Evolutionary conservation across 176 grass and related monocot species (phyloP).

Genomic region (Cenchrus fungigraminus): DNA sequence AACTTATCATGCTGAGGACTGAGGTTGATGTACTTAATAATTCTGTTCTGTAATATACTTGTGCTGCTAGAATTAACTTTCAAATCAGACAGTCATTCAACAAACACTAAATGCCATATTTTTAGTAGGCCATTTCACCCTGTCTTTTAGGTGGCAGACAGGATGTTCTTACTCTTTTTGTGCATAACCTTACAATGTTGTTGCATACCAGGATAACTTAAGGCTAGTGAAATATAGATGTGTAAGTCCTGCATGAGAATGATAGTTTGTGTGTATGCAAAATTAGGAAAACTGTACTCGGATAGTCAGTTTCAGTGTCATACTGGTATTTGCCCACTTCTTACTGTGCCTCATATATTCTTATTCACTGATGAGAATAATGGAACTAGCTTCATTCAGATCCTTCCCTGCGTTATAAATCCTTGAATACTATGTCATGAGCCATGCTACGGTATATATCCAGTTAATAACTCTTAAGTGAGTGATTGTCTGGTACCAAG

Average conservation of each 20-base stretch:
- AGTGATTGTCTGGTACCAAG: neutral
- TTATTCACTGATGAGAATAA: neutral
- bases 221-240: neutral
- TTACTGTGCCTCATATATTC: neutral
- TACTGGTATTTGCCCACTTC: neutral
- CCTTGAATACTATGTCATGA: neutral
- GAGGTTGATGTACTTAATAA: neutral
- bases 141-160: neutral
- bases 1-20: neutral
- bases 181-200: neutral
- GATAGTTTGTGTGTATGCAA: neutral
- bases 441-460: neutral
- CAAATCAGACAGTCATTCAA: neutral
- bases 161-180: neutral
- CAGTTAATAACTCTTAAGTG: neutral
- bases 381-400: neutral
- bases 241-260: neutral
- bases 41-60: conserved; percentile 8
- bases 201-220: neutral
- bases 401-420: neutral
- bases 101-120: neutral
- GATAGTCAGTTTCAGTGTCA: neutral
- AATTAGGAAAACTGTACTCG: neutral
- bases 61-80: conserved; percentile 1
- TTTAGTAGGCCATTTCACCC: neutral